Evolutionary conservation across 441 rosid species (phyloP), one percentile per base, ranked within the genome.

Genomic region (Flueggea neowawraea): DNA sequence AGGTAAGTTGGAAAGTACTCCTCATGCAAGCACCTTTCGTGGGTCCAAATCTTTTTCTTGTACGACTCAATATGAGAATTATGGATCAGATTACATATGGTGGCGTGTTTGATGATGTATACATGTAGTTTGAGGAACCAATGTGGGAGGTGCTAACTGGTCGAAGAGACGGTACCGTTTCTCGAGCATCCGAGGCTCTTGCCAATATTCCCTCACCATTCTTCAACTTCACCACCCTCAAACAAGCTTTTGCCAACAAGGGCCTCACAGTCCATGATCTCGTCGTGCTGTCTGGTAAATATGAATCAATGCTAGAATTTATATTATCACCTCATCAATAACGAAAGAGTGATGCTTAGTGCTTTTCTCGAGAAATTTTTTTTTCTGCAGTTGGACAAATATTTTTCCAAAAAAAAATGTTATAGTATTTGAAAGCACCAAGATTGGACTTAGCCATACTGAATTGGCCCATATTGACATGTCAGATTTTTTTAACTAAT

Each of bases 81-180:
- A 36, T 3, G 41, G 41, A 5, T 36, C 41, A 4, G 1, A 36
- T 36, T 36, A 3, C 0, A 36, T 36, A 36, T 36, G 41, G 41
- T 36, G 41, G 41, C 9, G 41, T 36, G 41, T 36, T 36, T 36
- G 50, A 12, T 47, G 50, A 12, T 10, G 12, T 47, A 47, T 9
- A 9, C 2, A 11, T 12, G 14, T 47, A 87, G 95, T 81, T 48
- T 61, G 61, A 61, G 11, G 67, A 58, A 65, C 60, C 82, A 7
- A 39, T 81, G 62, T 88, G 95, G 95, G 63, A 73, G 10, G 95
- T 88, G 17, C 62, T 60, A 6, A 81, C 87, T 0, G 95, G 95
- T 5, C 73, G 97, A 63, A 77, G 80, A 68, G 95, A 90, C 45
- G 91, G 95, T 44, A 70, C 9, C 17, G 54, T 79, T 13, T 88